A percentile compares a stretch with the other conserved stretches of the same genome.
phyloP scores from a whole-genome alignment of 495 filamentous ascomycete species.

The Immersiella caudata region DNA sequence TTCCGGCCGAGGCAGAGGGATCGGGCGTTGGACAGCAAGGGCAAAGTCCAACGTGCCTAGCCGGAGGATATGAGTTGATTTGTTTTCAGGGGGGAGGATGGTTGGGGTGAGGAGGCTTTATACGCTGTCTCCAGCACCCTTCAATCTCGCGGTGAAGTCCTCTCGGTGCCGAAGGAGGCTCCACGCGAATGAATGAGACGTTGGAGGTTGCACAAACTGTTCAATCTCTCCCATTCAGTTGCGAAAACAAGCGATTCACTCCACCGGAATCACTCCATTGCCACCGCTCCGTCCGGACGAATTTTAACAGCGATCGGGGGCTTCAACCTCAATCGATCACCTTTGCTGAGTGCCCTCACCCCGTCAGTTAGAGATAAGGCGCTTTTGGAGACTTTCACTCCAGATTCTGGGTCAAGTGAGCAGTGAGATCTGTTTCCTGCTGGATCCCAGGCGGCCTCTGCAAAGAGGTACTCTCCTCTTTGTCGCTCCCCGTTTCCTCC shows the following conservation, averaged over 20 bases:
- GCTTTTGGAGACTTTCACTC: too few species aligned
- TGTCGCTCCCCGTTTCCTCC: background rate
- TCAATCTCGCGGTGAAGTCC: background rate
- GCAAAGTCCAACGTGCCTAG: background rate
- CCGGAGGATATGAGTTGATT: background rate
- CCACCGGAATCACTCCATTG: background rate
- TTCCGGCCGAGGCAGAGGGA: background rate
- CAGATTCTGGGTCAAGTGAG: background rate
- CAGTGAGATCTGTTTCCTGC: background rate
- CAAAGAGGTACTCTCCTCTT: background rate
- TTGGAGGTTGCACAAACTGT: background rate
- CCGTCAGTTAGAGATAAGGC: too few species aligned
- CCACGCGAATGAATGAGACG: background rate
- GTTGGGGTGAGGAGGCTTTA: background rate
- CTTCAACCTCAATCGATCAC: too few species aligned
- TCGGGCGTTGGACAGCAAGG: background rate
- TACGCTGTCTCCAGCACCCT: background rate
- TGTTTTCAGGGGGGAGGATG: background rate
- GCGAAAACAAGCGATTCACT: background rate
- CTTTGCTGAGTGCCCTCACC: too few species aligned
- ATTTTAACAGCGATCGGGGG: background rate
- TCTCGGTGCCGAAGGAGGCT: constrained; percentile 9
- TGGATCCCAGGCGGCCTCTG: background rate
- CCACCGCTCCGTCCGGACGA: background rate
- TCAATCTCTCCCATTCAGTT: background rate